These are phyloP conservation scores for Smithsoniella earleae DNA, from an alignment of 163 green algal species.

Conservation along the genomic window DNA sequence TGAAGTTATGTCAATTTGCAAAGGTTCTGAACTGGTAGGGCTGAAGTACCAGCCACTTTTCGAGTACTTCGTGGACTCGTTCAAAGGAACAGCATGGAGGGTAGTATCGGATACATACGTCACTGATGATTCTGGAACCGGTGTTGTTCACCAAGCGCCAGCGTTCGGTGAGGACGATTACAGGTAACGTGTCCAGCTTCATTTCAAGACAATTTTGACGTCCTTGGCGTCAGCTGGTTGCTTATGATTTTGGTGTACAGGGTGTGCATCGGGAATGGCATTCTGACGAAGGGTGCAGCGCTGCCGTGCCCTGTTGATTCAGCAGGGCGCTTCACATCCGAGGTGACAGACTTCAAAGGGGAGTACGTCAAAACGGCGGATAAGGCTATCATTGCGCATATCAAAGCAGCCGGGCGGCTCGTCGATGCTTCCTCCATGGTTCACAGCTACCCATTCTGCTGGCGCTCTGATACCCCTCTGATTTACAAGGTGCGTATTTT, in stretches of 20 bases:
- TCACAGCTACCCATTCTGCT: slow-evolving; percentile 97
- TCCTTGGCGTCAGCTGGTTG: slow-evolving; percentile 31
- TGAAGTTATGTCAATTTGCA: slow-evolving; percentile 34
- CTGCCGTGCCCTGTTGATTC: slow-evolving; percentile 86
- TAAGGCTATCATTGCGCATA: slow-evolving; percentile 78
- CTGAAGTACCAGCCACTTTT: slow-evolving; percentile 89
- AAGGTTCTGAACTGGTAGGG: slow-evolving; percentile 58
- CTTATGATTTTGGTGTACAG: too few species aligned
- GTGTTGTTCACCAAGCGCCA: slow-evolving; percentile 90
- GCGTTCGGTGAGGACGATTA: slow-evolving; percentile 98
- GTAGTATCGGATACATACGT: slow-evolving; percentile 85
- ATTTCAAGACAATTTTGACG: too few species aligned
- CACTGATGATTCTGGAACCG: slow-evolving; percentile 86
- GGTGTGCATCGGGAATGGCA: slow-evolving; percentile 52
- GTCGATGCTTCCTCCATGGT: slow-evolving; percentile 61
- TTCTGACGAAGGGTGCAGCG: slow-evolving; percentile 62
- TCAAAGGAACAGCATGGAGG: slow-evolving; percentile 43
- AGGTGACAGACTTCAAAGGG: slow-evolving; percentile 71
- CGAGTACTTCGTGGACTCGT: slow-evolving; percentile 64
- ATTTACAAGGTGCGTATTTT: slow-evolving; percentile 74
- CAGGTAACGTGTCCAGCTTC: too few species aligned
- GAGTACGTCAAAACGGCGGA: slow-evolving; percentile 79
- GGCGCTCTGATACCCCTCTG: slow-evolving; percentile 93
- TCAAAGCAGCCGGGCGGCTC: slow-evolving; percentile 75
- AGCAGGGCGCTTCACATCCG: slow-evolving; percentile 73